These are phyloP conservation scores for Trichoderma koningii DNA, from an alignment of 2,329 filamentous ascomycete genomes.

Conservation along the genomic window DNA sequence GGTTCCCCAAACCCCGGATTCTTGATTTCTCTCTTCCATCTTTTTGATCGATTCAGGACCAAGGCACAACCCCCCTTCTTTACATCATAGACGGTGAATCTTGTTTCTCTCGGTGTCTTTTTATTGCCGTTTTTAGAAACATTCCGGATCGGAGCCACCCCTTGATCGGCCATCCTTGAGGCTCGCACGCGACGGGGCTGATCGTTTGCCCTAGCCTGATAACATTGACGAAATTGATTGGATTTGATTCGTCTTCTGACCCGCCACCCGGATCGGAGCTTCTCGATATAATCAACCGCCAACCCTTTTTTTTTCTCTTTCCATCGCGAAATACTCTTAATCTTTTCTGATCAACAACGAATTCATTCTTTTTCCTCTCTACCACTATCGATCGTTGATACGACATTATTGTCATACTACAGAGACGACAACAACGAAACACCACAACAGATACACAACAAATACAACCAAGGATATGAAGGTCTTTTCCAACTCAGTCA, in stretches of 20 bases:
- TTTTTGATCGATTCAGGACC: no score
- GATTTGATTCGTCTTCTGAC: conserved; percentile 26
- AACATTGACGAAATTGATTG: conserved; percentile 24
- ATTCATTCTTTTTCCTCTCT: not conserved
- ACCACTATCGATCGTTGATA: not conserved
- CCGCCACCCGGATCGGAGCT: conserved; percentile 27
- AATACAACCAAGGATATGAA: conserved; percentile 64
- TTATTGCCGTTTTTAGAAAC: not conserved
- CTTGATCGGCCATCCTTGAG: conserved; percentile 4
- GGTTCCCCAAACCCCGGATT: conserved; percentile 5
- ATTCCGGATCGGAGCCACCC: not conserved
- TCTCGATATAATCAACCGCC: conserved; percentile 15
- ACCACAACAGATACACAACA: conserved; percentile 44
- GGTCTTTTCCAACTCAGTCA: conserved; percentile 87
- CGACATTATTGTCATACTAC: no score
- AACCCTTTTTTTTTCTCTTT: conserved; percentile 6
- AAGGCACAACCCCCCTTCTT: no score
- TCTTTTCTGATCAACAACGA: not conserved
- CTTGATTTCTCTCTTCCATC: not conserved
- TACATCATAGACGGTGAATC: not conserved
- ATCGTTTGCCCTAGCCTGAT: conserved; percentile 23
- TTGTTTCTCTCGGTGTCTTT: not conserved
- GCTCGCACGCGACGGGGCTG: conserved; percentile 24
- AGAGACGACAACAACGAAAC: not conserved
- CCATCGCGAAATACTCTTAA: not conserved